phyloP scores from a whole-genome alignment of 495 filamentous ascomycete species.

The Penicillium parvum region DNA sequence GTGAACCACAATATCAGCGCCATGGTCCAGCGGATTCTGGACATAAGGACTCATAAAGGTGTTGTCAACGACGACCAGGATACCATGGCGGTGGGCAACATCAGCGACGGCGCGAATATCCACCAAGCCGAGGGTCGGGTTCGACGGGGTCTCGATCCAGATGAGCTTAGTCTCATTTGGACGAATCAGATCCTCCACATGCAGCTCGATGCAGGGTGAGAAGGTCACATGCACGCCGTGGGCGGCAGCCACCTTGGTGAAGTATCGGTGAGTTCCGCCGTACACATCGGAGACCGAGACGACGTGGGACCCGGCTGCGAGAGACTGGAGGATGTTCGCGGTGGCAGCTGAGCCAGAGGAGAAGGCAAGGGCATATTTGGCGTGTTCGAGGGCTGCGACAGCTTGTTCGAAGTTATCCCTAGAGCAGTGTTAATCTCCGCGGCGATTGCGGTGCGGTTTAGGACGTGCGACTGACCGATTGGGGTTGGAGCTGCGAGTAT shows the following conservation, averaged over 20 bases:
- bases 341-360: constrained; percentile 93
- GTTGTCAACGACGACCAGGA: constrained; percentile 96
- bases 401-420: constrained; percentile 87
- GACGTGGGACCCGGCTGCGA: constrained; percentile 88
- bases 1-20: constrained; percentile 97
- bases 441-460: neutral
- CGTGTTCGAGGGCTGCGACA: constrained; percentile 86
- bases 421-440: neutral
- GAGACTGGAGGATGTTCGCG: constrained; percentile 84
- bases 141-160: constrained; percentile 95
- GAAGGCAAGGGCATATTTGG: constrained; percentile 90
- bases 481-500: constrained; percentile 86
- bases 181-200: constrained; percentile 77
- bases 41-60: constrained; percentile 95
- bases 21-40: constrained; percentile 91
- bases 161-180: constrained; percentile 82
- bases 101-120: constrained; percentile 82
- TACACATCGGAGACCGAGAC: constrained; percentile 97
- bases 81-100: constrained; percentile 79
- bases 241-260: constrained; percentile 93
- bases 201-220: constrained; percentile 80
- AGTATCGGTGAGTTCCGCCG: constrained; percentile 96
- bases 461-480: constrained; percentile 56
- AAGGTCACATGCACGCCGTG: constrained; percentile 96
- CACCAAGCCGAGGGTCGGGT: constrained; percentile 87